Evolutionary conservation across 805 yeast species (phyloP), one percentile per base, ranked within the genome.

Genomic region (Candida pini): DNA sequence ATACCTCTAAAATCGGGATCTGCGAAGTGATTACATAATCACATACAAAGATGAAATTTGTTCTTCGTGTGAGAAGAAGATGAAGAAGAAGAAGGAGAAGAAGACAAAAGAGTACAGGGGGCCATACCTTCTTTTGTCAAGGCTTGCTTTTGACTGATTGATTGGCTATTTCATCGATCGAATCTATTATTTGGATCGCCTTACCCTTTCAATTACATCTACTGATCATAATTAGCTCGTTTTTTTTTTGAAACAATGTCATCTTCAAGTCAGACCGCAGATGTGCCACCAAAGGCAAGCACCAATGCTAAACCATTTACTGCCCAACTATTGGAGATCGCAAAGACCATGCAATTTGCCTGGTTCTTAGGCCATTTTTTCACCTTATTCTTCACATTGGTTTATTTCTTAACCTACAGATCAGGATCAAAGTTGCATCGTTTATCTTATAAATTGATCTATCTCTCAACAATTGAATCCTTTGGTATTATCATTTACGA

Each of bases 401-500:
- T 65, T 32, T 76, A 67, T 43, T 44, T 61, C 19, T 47, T 62
- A 17, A 55, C 67, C 5, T 55, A 59, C 31, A 33, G 64, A 27
- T 47, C 57, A 33, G 40, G 40, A 12, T 33, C 63, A 23, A 34
- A 52, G n/a, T 53, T 68, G 44, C 66, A 68, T 30, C 35, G 47
- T 9, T 43, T 63, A 35, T 69, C 80, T 64, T 85, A 85, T 63
- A 68, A 73, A 33, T 47, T 71, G 36, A 69, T 81, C 2, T 77
- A 76, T 41, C 27, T 81, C 8, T 82, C 88, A 8, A 81, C 81
- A 7, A 54, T 83, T 26, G 73, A 70, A 43, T 78, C 95, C 16
- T 87, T 86, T 56, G 85, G 85, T 18, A 74, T 89, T 41, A 82
- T 87, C 39, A 59, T 82, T 20, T 78, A 66, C 56, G 89, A 88